Conservation (phyloP, 169 alveolate genomes). For the Eimeria acervulina region DNA sequence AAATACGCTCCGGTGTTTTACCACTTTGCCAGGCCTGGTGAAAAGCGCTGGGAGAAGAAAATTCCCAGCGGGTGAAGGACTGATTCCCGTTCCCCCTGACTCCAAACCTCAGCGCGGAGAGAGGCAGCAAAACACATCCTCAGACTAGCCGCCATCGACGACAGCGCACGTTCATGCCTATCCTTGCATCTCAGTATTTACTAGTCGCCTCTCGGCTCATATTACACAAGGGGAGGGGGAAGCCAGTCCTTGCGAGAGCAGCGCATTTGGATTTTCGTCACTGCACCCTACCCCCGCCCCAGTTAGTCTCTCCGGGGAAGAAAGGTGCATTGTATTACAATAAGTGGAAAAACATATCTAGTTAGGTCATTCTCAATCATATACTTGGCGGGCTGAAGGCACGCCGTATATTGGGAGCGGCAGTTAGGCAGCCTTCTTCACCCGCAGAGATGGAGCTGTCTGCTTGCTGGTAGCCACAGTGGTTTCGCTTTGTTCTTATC, state of each 20-base stretch:
- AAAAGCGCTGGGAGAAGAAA: neutral
- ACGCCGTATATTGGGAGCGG: neutral
- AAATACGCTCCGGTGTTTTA: neutral
- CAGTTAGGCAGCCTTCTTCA: neutral
- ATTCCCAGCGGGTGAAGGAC: neutral
- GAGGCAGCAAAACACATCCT: too few species aligned
- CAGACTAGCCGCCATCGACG: neutral
- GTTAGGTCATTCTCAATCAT: neutral
- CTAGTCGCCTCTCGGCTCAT: neutral
- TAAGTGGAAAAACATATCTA: neutral
- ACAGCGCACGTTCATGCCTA: neutral
- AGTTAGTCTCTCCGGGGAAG: neutral
- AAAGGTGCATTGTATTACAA: neutral
- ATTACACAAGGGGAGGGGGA: neutral
- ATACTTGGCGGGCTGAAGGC: neutral
- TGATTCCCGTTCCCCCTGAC: neutral
- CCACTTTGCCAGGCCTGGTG: neutral
- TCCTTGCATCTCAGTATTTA: neutral
- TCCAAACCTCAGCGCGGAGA: neutral
- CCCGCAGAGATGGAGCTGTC: neutral
- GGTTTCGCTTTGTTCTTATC: slow-evolving; percentile 15
- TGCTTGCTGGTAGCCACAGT: slow-evolving; percentile 25
- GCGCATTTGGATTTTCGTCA: neutral
- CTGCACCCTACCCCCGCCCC: neutral
- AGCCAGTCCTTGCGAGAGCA: neutral